Conservation (phyloP, 768 basidiomycete species). For the Boletus barrowsii region DNA sequence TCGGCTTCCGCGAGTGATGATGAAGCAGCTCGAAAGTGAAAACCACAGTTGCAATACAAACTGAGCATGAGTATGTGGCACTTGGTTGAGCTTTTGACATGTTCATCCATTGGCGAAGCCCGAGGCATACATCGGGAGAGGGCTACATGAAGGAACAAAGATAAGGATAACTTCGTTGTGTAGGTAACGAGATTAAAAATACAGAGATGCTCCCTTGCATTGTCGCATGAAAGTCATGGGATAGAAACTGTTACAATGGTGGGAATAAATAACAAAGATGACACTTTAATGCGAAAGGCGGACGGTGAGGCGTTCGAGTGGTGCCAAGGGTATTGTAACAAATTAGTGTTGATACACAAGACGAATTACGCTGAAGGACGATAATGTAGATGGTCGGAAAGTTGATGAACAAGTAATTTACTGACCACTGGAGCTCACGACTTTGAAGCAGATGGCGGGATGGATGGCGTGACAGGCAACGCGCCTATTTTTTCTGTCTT, state of each 20-base stretch:
- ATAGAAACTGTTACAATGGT: background rate
- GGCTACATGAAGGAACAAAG: background rate
- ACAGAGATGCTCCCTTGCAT: background rate
- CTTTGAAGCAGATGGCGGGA: conserved; percentile 12
- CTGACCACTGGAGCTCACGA: conserved; percentile 9
- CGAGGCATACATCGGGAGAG: too few relatives aligned
- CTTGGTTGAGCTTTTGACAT: too few relatives aligned
- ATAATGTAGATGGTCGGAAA: background rate
- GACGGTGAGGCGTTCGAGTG: background rate
- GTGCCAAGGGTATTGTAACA: background rate
- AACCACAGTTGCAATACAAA: too few relatives aligned
- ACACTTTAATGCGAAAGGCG: background rate
- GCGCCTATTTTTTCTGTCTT: conserved; percentile 14
- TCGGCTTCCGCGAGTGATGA: too few relatives aligned
- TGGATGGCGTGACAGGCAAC: conserved; percentile 8
- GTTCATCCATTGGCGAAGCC: too few relatives aligned
- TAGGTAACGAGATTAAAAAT: background rate
- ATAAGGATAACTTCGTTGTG: background rate
- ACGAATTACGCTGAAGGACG: too few relatives aligned
- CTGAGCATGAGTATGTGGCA: too few relatives aligned
- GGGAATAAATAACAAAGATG: background rate
- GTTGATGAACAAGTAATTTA: background rate
- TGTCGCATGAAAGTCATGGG: background rate
- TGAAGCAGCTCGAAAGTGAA: too few relatives aligned
- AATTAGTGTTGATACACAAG: background rate